Base-by-base conservation (phyloP, 2,329 filamentous ascomycete genomes). In the Helminthosporium solani region DNA sequence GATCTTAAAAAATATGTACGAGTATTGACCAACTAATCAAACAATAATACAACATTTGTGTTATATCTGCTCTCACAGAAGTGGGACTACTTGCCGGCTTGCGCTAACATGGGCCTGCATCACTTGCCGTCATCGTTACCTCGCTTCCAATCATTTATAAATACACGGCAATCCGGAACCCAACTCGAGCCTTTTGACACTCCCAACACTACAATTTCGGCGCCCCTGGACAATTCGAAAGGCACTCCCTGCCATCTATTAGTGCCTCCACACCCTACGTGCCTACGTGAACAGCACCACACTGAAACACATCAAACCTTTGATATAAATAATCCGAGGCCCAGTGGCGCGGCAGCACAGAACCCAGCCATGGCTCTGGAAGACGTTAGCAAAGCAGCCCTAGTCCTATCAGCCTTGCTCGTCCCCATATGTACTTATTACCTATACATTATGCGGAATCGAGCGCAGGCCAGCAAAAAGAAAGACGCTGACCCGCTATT, bases 391-490 rank as follows among this genome's bases (percentile, higher is more conserved):
- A 62, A 65, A 43, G 42, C 40, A 18, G 58, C 58, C 3, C 50
- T 67, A 5, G 41, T 66, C 2, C 46, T 67, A 6, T 51, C 57
- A 1, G 47, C 54, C 8, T 65, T 68, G 31, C 35, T 68, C 21
- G 25, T 70, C 21, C 66, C 66, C 1, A 47, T 70, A 15, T 27
- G 67, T 12, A 63, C 58, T 3, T 70, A 67, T 25, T 70, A 67
- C 23, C n/a, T 66, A 3, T 60, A 56, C 42, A 58, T 61, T 15
- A 60, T 44, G 2, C 3, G 28, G 28, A 23, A 18, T 23, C 27
- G 15, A 20, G 39, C 16, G n/a, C 16, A n/a, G 33, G 33, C 7
- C 18, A 15, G 52, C 7, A 37, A 47, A 39, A 56, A 54, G 42
- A 56, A 39, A 9, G 42, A 40, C 19, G 52, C 56, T 23, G 59